Evolutionary conservation across 2,329 filamentous ascomycete genomes (phyloP).

Genomic region (Colletotrichum costaricense): DNA sequence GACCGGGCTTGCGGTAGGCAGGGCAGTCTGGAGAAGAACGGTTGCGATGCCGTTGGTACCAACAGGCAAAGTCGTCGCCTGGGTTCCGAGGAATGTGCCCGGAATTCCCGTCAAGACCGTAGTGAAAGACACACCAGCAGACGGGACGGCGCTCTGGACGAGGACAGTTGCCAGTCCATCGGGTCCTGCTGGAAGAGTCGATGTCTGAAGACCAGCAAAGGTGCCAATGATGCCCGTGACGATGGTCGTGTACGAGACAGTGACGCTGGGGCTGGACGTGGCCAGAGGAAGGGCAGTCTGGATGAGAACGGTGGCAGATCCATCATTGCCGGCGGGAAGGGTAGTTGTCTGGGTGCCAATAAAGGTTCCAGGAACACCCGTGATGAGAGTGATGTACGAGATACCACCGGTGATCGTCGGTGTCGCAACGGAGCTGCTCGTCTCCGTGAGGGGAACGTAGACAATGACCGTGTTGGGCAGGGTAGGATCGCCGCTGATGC

Average conservation of each 20-base stretch:
- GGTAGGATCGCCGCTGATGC: not conserved
- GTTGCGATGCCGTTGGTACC: not conserved
- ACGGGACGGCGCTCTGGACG: not conserved
- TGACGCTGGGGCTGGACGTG: not conserved
- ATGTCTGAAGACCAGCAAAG: slow-evolving; percentile 5
- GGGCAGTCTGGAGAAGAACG: not conserved
- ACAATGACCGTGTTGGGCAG: not conserved
- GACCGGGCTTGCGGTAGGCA: not conserved
- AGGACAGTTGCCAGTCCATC: slow-evolving; percentile 11
- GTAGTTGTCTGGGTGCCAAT: not conserved
- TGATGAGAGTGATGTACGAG: slow-evolving; percentile 6
- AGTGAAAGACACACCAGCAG: not conserved
- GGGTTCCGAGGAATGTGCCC: not conserved
- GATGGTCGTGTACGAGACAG: not conserved
- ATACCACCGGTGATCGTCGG: not conserved
- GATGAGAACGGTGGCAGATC: not conserved
- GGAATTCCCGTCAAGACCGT: slow-evolving; percentile 4
- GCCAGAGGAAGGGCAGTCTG: not conserved
- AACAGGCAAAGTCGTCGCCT: not conserved
- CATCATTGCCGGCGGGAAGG: not conserved
- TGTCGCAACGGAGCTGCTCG: not conserved
- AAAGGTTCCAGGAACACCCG: slow-evolving; percentile 1
- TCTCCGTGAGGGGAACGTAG: not conserved
- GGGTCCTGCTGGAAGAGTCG: slow-evolving; percentile 9
- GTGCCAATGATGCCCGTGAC: not conserved